Conservation (phyloP, 2,329 filamentous ascomycete genomes). For the Cladosporium colombiae region DNA sequence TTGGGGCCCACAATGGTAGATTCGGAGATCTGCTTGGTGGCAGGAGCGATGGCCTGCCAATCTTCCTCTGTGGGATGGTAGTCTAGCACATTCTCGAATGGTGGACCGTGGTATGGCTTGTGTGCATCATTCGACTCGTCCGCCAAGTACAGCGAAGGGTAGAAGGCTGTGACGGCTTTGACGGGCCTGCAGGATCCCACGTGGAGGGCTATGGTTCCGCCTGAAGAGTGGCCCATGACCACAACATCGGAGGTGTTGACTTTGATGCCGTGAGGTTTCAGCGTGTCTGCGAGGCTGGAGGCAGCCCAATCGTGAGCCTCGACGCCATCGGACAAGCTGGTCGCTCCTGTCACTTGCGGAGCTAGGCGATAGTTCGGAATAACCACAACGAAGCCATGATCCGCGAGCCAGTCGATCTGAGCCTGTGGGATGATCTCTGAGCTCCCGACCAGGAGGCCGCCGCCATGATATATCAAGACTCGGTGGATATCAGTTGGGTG, state of each 20-base stretch:
- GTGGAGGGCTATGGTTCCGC: conserved; percentile 43
- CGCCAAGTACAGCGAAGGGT: conserved; percentile 24
- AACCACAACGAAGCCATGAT: conserved; percentile 27
- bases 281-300: conserved; percentile 31
- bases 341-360: conserved; percentile 37
- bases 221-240: conserved; percentile 42
- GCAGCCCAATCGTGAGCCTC: conserved; percentile 42
- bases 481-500: background rate
- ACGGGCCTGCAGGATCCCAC: conserved; percentile 42
- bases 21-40: conserved; percentile 23
- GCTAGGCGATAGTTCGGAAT: conserved; percentile 35
- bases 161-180: conserved; percentile 28
- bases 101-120: conserved; percentile 23
- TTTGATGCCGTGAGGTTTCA: conserved; percentile 23
- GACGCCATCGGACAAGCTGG: conserved; percentile 39
- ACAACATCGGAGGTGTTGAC: conserved; percentile 39
- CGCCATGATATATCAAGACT: conserved; percentile 26
- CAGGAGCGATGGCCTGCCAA: conserved; percentile 23
- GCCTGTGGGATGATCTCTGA: conserved; percentile 25
- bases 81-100: conserved; percentile 25
- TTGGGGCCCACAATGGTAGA: conserved; percentile 18
- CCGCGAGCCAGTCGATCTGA: conserved; percentile 25
- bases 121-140: conserved; percentile 21
- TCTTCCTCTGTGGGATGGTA: conserved; percentile 24
- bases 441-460: conserved; percentile 27